Evolutionary conservation across 345 rosid genomes (phyloP), one percentile per base, ranked within the genome.

Genomic region (Pistacia vera): DNA sequence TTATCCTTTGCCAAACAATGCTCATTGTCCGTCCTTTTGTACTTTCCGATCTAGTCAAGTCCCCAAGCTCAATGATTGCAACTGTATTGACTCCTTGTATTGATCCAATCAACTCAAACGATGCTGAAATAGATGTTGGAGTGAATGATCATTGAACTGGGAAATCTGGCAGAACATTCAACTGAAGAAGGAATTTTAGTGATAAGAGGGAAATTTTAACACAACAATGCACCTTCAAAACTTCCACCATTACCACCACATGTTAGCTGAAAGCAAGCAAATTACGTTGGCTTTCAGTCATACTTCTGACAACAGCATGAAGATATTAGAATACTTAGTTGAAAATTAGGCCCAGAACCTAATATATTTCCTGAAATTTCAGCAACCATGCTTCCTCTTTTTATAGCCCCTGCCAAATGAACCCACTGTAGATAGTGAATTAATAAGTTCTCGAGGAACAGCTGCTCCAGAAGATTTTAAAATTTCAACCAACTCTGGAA

Each of bases 381-480:
- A 85, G 67, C 46, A 70, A 61, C 88, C 82, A 46, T 85, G 79
- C 86, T 84, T 95, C 83, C 95, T 87, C 90, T 91, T 91, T 79
- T 77, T 90, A 57, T 64, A 78, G 74, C 87, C 80, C 80, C 87
- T 90, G 63, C 85, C 83, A 28, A 65, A 73, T 61, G 82, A 77
- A 36, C 76, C 71, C 7, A 11, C 41, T 7, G 68, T 18, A 73
- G 78, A 88, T 62, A 79, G 76, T 63, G 90, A 87, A 84, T 85
- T 88, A 57, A 59, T 67, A 77, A 95, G 91, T 75, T 93, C 90
- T 74, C 87, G 87, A 60, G 99, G 98, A 70, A 95, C 66, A 76
- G 80, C 86, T 65, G 96, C 94, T 78, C 96, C 91, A 56, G 93
- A 86, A 35, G 92, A 86, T 80, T 85, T 89, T 66, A 91, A 79